phyloP scores from a whole-genome alignment of 2,329 filamentous ascomycete genomes.

The Chalaropsis thielavioides region DNA sequence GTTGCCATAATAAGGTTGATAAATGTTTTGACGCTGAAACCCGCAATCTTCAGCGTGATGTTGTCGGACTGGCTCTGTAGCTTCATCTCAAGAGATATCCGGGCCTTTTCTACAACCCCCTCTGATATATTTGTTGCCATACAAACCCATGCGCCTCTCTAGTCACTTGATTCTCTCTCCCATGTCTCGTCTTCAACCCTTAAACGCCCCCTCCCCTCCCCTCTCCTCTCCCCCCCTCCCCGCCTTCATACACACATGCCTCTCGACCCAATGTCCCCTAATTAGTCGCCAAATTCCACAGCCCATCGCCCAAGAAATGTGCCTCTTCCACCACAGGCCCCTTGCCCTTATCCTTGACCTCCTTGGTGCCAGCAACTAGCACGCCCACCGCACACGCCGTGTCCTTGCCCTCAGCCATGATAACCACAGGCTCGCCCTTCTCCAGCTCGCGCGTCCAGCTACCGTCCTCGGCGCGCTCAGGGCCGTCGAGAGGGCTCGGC shows the following conservation, averaged over 20 bases:
- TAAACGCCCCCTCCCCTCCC: neutral
- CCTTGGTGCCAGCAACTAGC: constrained; percentile 70
- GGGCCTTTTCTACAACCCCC: neutral
- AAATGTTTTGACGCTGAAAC: neutral
- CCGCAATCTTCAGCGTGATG: neutral
- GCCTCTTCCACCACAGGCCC: constrained; percentile 86
- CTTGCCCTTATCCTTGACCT: constrained; percentile 90
- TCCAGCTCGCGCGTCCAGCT: constrained; percentile 53
- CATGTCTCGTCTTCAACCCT: neutral
- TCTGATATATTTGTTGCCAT: neutral
- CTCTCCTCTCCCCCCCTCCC: no score
- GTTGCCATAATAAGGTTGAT: neutral
- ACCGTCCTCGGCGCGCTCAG: constrained; percentile 35
- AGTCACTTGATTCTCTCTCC: neutral
- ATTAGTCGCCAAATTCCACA: constrained; percentile 60
- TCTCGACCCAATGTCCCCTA: constrained; percentile 22
- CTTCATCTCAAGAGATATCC: neutral
- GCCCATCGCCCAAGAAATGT: constrained; percentile 84
- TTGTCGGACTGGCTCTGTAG: neutral
- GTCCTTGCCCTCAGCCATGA: constrained; percentile 86
- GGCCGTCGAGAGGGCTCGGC: constrained; percentile 40
- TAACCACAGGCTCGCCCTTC: constrained; percentile 71
- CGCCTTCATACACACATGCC: neutral
- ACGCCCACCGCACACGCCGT: constrained; percentile 79
- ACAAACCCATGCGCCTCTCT: neutral